phyloP scores from a whole-genome alignment of 139 green algal species.

The Tetradesmus obliquus region DNA sequence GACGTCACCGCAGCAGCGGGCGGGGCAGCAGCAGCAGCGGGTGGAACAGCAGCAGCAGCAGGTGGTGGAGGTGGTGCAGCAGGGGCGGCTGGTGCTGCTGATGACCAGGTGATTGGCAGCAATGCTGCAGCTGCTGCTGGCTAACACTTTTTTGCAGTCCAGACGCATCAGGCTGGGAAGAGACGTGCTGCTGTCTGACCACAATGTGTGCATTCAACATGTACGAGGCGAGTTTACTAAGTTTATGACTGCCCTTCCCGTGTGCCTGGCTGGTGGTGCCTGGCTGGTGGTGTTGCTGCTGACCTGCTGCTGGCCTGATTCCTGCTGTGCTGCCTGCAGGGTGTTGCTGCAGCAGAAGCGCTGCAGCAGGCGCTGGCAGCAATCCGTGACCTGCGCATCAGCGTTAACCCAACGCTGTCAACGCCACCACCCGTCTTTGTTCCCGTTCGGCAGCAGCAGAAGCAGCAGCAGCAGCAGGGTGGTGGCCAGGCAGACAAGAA shows the following conservation, averaged over 20 bases:
- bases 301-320: neutral
- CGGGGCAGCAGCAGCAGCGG: neutral
- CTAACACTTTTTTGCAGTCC: too few species aligned
- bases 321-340: neutral
- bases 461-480: slow-evolving; percentile 33
- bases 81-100: neutral
- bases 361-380: slow-evolving; percentile 1
- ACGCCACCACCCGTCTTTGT: slow-evolving; percentile 49
- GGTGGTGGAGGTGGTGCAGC: neutral
- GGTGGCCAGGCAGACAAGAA: neutral
- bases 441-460: slow-evolving; percentile 1
- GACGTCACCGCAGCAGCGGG: neutral
- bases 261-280: too few species aligned
- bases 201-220: too few species aligned
- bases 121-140: too few species aligned
- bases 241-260: too few species aligned
- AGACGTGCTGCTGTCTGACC: too few species aligned
- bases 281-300: neutral
- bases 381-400: slow-evolving; percentile 37
- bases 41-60: neutral
- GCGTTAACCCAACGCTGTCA: slow-evolving; percentile 21
- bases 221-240: too few species aligned
- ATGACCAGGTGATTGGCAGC: neutral
- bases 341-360: neutral
- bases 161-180: too few species aligned